A percentile compares a stretch with the other conserved stretches of the same genome.
Conservation (phyloP, 768 basidiomycete species). For the Galerina marginata region DNA sequence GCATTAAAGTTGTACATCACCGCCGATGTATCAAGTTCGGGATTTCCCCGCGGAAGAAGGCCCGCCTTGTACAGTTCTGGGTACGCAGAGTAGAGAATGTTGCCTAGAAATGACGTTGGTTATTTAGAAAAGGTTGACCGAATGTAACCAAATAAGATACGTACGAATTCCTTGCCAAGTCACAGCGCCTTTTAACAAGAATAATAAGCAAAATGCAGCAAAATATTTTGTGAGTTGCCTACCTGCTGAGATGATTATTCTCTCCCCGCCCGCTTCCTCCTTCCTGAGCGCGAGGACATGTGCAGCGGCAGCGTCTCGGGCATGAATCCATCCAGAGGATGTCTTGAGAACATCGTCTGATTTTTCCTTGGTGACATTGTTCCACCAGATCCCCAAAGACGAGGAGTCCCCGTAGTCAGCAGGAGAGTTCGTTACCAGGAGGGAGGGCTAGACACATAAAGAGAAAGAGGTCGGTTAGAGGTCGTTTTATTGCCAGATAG, state of each 20-base stretch:
- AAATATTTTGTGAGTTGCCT: background rate
- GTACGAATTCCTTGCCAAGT: constrained; percentile 11
- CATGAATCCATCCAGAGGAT: constrained; percentile 43
- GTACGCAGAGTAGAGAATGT: background rate
- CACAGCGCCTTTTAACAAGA: background rate
- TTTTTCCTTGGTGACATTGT: constrained; percentile 14
- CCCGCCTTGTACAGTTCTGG: background rate
- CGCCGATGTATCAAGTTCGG: background rate
- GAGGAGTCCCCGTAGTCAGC: background rate
- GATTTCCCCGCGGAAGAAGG: constrained; percentile 6
- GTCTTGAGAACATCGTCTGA: constrained; percentile 18
- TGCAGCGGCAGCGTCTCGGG: constrained; percentile 55
- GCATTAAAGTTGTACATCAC: background rate
- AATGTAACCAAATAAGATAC: background rate
- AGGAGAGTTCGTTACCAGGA: background rate
- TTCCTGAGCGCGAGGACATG: constrained; percentile 56
- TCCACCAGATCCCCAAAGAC: constrained; percentile 16
- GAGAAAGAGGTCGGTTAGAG: too few species aligned
- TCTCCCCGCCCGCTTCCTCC: constrained; percentile 53
- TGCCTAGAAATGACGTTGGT: background rate
- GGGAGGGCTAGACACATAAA: background rate
- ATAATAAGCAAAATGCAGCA: background rate
- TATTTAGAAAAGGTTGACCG: background rate
- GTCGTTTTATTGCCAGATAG: background rate
- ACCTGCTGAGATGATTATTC: constrained; percentile 50